A percentile compares a stretch with the other conserved stretches of the same genome.
Evolutionary conservation across 257 asterid species (phyloP).

Genomic region (Primulina tabacum): DNA sequence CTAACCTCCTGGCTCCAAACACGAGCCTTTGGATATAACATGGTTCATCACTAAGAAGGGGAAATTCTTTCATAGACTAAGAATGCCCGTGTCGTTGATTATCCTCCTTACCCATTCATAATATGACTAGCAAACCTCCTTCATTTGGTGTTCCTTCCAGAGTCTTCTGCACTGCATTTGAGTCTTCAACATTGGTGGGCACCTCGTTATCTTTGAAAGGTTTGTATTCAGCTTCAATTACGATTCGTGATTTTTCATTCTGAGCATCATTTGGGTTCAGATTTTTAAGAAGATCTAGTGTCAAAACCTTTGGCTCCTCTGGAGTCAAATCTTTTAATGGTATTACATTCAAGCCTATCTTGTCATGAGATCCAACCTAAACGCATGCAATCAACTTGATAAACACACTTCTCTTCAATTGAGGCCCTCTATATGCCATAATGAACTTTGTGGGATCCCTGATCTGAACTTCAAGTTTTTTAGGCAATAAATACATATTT

Average conservation of each 20-base stretch:
- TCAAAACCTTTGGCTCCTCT: conserved; percentile 57
- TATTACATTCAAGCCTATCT: conserved; percentile 74
- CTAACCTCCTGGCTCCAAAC: no score
- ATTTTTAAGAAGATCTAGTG: conserved; percentile 82
- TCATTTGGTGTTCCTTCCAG: conserved; percentile 92
- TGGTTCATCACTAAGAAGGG: no score
- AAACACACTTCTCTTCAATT: no score
- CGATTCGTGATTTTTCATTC: conserved; percentile 73
- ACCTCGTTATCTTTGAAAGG: conserved; percentile 63
- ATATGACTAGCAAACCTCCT: conserved; percentile 83
- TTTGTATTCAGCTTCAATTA: conserved; percentile 66
- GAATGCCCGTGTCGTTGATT: no score
- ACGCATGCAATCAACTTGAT: neutral
- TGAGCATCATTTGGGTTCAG: conserved; percentile 67
- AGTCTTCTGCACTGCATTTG: conserved; percentile 60
- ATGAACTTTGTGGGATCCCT: conserved; percentile 67
- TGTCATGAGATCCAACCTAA: conserved; percentile 84
- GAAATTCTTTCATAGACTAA: no score
- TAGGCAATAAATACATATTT: conserved; percentile 95
- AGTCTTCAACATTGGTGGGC: conserved; percentile 51
- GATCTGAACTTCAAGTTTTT: conserved; percentile 82
- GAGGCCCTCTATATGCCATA: no score
- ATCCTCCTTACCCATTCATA: conserved; percentile 10
- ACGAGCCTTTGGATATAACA: no score
- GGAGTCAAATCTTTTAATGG: conserved; percentile 61